Evolutionary conservation across 202 grass and related monocot genomes (phyloP).

Genomic region (Dendrocalamus latiflorus): DNA sequence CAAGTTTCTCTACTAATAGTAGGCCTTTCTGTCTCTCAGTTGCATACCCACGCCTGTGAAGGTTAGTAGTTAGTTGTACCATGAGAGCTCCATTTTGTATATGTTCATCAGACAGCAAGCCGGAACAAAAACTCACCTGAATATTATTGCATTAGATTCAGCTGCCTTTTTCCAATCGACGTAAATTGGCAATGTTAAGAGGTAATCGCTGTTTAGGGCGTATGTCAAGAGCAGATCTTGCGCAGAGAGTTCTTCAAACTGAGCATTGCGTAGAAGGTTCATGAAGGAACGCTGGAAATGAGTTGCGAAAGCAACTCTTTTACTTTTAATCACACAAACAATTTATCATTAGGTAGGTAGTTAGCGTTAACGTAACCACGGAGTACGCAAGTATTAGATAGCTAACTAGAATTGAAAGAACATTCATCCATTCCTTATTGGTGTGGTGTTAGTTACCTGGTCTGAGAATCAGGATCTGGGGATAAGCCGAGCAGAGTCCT

Average conservation of each 20-base stretch:
- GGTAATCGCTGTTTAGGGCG: slow-evolving; percentile 78
- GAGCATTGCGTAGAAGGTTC: slow-evolving; percentile 80
- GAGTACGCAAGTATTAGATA: neutral
- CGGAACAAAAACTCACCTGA: slow-evolving; percentile 41
- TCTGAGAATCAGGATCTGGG: slow-evolving; percentile 16
- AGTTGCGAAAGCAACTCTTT: slow-evolving; percentile 57
- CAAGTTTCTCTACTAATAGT: slow-evolving; percentile 76
- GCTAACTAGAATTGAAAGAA: neutral
- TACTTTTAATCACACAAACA: neutral
- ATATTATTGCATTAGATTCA: slow-evolving; percentile 88
- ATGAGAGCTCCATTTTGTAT: neutral
- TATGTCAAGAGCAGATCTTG: slow-evolving; percentile 68
- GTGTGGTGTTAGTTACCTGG: slow-evolving; percentile 9
- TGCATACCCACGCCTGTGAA: slow-evolving; percentile 77
- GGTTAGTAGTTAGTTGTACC: neutral
- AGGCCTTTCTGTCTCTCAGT: slow-evolving; percentile 82
- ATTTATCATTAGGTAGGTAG: neutral
- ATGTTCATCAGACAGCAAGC: neutral
- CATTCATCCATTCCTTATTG: neutral
- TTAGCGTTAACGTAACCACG: neutral
- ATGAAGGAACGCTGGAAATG: slow-evolving; percentile 87
- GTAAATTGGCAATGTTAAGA: slow-evolving; percentile 77
- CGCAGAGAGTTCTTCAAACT: slow-evolving; percentile 83
- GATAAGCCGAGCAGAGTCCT: slow-evolving; percentile 58
- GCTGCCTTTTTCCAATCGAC: slow-evolving; percentile 87